Evolutionary conservation across 352 stramenopile species (phyloP), one percentile per base, ranked within the genome.

Genomic region (Globisporangium cederbergense): DNA sequence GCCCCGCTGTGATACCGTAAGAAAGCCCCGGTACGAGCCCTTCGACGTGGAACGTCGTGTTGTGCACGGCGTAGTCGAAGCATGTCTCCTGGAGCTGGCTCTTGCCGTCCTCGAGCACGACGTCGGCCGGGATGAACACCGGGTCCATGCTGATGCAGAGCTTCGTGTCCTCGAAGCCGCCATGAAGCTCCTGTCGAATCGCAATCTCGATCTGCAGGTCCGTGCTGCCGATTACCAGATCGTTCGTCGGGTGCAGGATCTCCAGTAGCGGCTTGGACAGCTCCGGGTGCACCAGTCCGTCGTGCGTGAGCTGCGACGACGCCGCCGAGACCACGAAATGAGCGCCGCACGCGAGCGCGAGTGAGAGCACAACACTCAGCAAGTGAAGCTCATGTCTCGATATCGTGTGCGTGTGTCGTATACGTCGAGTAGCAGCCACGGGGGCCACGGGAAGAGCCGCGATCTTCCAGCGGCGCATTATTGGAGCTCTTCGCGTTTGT

Each of bases 101-200:
- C 7, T 20, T 62, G 16, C 25, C 60, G 5, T 65, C 64, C 13
- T 82, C 66, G 2, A 86, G 58, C 20, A 54, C 40, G 34, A 89
- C 73, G 50, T 87, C 83, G 0, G 63, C 42, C 0, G 79, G 78
- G 4, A 76, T 62, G 49, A 71, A 74, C n/a, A 77, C 71, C 9
- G 78, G 61, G 13, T 81, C 70, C 70, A 91, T 79, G 57, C 75
- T 71, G 34, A 93, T 68, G 56, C 83, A 93, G 22, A 93, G 75
- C 5, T 70, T 74, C 9, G 75, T 60, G 54, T 74, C 67, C 6
- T 54, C 58, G 14, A 78, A 47, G 13, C 59, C 58, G 3, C 40
- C 51, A 4, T 62, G 59, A 14, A 88, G 62, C 14, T 83, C 73
- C 9, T 64, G 59, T 18, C 79, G 81, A 32, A 91, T 68, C 16